Evolutionary conservation across 768 basidiomycete species (phyloP).

Genomic region (Pholiota microspora): DNA sequence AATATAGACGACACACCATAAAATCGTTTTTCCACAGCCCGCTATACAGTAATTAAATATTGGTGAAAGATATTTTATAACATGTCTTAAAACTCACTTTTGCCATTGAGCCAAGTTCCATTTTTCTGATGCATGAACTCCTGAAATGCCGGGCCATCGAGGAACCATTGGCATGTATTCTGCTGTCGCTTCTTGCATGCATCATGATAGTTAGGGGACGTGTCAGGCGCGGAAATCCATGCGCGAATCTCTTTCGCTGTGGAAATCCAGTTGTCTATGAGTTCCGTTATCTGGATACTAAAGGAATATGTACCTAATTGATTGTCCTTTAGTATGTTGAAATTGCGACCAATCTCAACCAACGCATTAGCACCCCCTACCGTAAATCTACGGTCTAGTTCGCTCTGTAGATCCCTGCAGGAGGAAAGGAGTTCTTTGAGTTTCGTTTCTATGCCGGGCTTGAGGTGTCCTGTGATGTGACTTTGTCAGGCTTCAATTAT

Average conservation of each 20-base stretch:
- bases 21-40: not conserved
- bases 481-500: not conserved
- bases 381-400: too few relatives aligned
- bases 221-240: not conserved
- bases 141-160: not conserved
- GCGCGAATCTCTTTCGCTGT: not conserved
- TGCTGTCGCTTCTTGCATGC: not conserved
- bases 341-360: too few relatives aligned
- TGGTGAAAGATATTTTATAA: not conserved
- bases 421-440: too few relatives aligned
- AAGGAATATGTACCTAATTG: too few relatives aligned
- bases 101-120: not conserved
- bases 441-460: too few relatives aligned
- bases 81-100: not conserved
- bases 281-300: too few relatives aligned
- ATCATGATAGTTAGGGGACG: not conserved
- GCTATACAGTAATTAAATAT: not conserved
- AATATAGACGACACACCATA: not conserved
- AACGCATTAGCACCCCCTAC: too few relatives aligned
- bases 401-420: too few relatives aligned
- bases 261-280: not conserved
- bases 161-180: not conserved
- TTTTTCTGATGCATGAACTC: not conserved
- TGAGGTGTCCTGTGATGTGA: too few relatives aligned
- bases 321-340: too few relatives aligned